These are phyloP conservation scores for Pyricularia sp. DNA, from an alignment of 2,329 filamentous ascomycete genomes.

Conservation along the genomic window DNA sequence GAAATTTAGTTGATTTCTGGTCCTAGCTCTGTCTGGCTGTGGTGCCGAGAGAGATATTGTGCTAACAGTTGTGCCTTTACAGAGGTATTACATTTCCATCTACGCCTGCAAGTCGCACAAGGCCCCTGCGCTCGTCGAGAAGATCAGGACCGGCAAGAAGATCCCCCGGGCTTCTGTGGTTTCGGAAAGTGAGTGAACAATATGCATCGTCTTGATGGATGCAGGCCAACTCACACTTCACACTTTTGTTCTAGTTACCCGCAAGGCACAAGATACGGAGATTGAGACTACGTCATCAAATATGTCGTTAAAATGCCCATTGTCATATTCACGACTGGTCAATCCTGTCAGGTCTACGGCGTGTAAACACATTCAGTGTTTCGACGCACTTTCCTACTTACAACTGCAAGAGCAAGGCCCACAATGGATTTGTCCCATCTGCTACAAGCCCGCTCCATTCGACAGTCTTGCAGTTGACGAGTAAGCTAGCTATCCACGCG, in stretches of 20 bases:
- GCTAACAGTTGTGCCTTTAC: conserved; percentile 8
- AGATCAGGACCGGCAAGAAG: conserved; percentile 55
- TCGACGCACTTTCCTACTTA: conserved; percentile 85
- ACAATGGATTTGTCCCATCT: conserved; percentile 94
- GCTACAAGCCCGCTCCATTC: conserved; percentile 74
- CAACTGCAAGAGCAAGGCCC: conserved; percentile 93
- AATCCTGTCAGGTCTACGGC: conserved; percentile 69
- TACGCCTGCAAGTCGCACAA: conserved; percentile 68
- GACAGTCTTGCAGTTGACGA: conserved; percentile 80
- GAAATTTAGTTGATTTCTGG: conserved; percentile 1
- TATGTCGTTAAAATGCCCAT: conserved; percentile 84
- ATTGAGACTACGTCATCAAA: conserved; percentile 82
- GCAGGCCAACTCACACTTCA: background rate
- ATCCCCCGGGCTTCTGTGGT: conserved; percentile 77
- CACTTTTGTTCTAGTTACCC: conserved; percentile 49
- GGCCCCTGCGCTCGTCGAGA: conserved; percentile 60
- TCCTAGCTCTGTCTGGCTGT: background rate
- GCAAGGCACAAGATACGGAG: conserved; percentile 75
- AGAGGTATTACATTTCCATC: conserved; percentile 66
- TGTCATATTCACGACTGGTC: conserved; percentile 75
- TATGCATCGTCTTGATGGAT: background rate
- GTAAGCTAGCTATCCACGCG: conserved; percentile 35
- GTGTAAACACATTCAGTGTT: conserved; percentile 89
- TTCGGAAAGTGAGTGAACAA: conserved; percentile 59
- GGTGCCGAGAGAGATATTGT: background rate